Evolutionary conservation across 1,139 yeast species (phyloP).

Genomic region (Diutina rugosa): DNA sequence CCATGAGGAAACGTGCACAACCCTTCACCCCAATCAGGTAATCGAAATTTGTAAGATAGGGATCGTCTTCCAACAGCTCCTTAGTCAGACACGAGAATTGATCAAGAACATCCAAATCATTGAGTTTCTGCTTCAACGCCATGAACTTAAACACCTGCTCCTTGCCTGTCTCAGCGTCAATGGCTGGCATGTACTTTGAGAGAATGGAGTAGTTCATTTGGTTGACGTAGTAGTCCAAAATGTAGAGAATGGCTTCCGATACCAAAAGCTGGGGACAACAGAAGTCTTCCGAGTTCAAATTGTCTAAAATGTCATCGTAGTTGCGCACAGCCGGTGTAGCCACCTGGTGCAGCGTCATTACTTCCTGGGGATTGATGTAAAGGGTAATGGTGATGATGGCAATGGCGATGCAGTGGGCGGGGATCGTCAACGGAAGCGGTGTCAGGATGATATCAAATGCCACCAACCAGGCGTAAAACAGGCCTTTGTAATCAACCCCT

Average conservation of each 20-base stretch:
- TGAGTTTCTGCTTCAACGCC: slow-evolving; percentile 32
- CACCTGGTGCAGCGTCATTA: slow-evolving; percentile 17
- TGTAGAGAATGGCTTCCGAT: slow-evolving; percentile 46
- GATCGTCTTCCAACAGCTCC: slow-evolving; percentile 28
- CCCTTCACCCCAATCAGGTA: slow-evolving; percentile 32
- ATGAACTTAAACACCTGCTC: slow-evolving; percentile 35
- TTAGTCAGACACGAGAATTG: slow-evolving; percentile 27
- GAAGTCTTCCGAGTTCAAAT: slow-evolving; percentile 23
- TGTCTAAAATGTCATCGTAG: slow-evolving; percentile 15
- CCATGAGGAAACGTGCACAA: slow-evolving; percentile 41
- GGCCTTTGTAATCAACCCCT: slow-evolving; percentile 28
- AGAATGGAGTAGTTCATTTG: slow-evolving; percentile 21
- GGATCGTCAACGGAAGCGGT: slow-evolving; percentile 55
- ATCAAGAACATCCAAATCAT: slow-evolving; percentile 24
- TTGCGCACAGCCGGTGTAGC: slow-evolving; percentile 16
- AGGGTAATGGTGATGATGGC: slow-evolving; percentile 39
- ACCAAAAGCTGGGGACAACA: slow-evolving; percentile 39
- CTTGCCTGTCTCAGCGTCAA: slow-evolving; percentile 24
- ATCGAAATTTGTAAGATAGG: slow-evolving; percentile 37
- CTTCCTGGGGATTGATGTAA: slow-evolving; percentile 26
- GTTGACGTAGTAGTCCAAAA: slow-evolving; percentile 50
- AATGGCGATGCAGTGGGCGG: slow-evolving; percentile 73
- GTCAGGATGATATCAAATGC: slow-evolving; percentile 66
- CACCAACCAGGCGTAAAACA: slow-evolving; percentile 61
- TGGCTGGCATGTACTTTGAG: slow-evolving; percentile 13